Conservation (phyloP, 2,329 filamentous ascomycete species). For the Graphium sp. region DNA sequence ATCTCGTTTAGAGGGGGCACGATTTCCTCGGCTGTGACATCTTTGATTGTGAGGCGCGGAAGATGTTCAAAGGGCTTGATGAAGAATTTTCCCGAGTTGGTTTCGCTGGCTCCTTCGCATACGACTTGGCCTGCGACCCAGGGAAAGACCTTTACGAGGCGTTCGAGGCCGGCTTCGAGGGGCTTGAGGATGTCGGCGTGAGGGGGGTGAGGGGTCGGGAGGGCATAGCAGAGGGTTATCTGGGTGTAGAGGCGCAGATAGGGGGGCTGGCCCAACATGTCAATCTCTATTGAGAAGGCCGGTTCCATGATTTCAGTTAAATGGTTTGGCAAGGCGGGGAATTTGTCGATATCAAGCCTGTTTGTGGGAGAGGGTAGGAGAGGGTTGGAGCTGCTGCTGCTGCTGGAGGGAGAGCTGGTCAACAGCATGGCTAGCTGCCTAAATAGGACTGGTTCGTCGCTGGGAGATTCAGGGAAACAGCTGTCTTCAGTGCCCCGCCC, state of each 20-base stretch:
- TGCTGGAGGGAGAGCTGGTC: too few species aligned
- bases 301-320: too few species aligned
- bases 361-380: too few species aligned
- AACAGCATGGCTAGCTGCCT: too few species aligned
- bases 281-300: too few species aligned
- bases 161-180: conserved; percentile 15
- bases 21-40: conserved; percentile 14
- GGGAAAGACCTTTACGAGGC: conserved; percentile 19
- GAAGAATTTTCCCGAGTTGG: conserved; percentile 12
- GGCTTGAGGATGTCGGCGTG: conserved; percentile 10
- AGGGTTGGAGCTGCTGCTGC: too few species aligned
- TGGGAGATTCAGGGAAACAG: too few species aligned
- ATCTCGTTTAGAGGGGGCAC: conserved; percentile 17
- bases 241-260: conserved; percentile 20
- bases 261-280: conserved; percentile 2
- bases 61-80: conserved; percentile 14
- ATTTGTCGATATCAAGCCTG: too few species aligned
- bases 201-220: conserved; percentile 6
- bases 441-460: too few species aligned
- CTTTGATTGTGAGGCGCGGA: conserved; percentile 18
- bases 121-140: conserved; percentile 25
- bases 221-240: conserved; percentile 17
- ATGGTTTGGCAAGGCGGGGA: too few species aligned
- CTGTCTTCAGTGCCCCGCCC: too few species aligned
- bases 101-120: conserved; percentile 9